phyloP scores from a whole-genome alignment of 2,329 filamentous ascomycete species.

The Colletotrichum spinosum region DNA sequence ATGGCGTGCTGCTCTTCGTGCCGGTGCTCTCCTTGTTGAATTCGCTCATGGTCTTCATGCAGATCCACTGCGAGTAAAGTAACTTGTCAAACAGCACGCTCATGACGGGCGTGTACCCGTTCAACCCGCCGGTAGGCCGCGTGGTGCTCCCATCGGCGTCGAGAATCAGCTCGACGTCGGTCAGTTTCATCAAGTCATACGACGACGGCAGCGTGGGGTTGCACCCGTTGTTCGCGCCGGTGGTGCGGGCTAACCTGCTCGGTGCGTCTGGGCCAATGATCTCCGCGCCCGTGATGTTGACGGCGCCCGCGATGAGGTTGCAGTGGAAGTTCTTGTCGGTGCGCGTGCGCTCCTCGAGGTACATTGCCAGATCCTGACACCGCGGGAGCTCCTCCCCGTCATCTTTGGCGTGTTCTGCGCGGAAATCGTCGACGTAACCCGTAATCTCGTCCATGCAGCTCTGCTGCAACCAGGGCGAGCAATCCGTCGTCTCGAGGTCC shows the following conservation, averaged over 20 bases:
- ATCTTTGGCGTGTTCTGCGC: conserved; percentile 21
- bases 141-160: conserved; percentile 19
- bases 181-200: conserved; percentile 31
- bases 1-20: conserved; percentile 1
- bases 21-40: conserved; percentile 21
- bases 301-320: conserved; percentile 35
- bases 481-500: conserved; percentile 32
- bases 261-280: conserved; percentile 33
- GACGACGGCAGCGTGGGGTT: conserved; percentile 27
- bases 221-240: conserved; percentile 15
- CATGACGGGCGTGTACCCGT: conserved; percentile 36
- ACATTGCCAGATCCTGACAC: conserved; percentile 33
- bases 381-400: conserved; percentile 14
- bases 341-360: conserved; percentile 35
- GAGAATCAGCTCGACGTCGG: conserved; percentile 33
- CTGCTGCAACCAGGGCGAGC: conserved; percentile 35
- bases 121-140: conserved; percentile 25
- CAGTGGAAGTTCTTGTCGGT: conserved; percentile 32
- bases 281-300: conserved; percentile 33
- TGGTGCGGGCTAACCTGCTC: conserved; percentile 5
- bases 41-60: conserved; percentile 37
- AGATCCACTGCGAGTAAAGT: conserved; percentile 36
- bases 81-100: conserved; percentile 34
- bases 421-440: conserved; percentile 36
- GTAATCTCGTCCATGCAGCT: conserved; percentile 38